Conservation (phyloP, 805 yeast species). For the Candida peoriensis region DNA sequence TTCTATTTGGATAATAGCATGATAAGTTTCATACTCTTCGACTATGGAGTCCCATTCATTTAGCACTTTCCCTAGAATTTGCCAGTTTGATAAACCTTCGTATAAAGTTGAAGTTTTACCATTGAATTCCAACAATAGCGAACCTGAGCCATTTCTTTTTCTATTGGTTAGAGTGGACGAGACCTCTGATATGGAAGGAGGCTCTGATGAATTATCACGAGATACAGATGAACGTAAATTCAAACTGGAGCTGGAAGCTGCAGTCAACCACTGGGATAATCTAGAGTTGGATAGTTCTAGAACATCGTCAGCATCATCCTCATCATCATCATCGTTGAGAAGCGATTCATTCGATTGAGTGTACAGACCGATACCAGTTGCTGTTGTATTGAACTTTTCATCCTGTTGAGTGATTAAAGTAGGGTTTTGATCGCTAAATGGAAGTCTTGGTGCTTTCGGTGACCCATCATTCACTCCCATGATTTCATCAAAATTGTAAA, state of each 20-base stretch:
- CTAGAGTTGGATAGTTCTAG: conserved; percentile 1
- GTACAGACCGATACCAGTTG: too few species aligned
- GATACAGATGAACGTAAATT: background rate
- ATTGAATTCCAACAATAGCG: too few species aligned
- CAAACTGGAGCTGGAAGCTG: conserved; percentile 1
- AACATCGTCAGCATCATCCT: conserved; percentile 1
- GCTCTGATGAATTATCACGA: too few species aligned
- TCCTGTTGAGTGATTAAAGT: too few species aligned
- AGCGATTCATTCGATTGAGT: background rate
- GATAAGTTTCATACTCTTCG: conserved; percentile 40
- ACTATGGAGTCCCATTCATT: conserved; percentile 47
- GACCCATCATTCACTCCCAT: background rate
- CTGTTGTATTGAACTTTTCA: too few species aligned
- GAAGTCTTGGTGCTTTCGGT: conserved; percentile 7
- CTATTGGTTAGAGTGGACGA: too few species aligned
- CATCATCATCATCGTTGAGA: background rate
- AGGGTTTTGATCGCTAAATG: too few species aligned
- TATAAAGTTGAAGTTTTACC: background rate
- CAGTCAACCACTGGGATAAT: conserved; percentile 4
- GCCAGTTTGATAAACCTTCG: conserved; percentile 15
- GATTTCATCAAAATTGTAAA: conserved; percentile 5
- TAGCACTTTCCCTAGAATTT: conserved; percentile 40
- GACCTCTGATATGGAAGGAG: too few species aligned
- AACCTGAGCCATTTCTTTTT: too few species aligned
- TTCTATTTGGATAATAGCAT: background rate